Evolutionary conservation across 2,329 filamentous ascomycete genomes (phyloP).

Genomic region (Sporothrix phasma): DNA sequence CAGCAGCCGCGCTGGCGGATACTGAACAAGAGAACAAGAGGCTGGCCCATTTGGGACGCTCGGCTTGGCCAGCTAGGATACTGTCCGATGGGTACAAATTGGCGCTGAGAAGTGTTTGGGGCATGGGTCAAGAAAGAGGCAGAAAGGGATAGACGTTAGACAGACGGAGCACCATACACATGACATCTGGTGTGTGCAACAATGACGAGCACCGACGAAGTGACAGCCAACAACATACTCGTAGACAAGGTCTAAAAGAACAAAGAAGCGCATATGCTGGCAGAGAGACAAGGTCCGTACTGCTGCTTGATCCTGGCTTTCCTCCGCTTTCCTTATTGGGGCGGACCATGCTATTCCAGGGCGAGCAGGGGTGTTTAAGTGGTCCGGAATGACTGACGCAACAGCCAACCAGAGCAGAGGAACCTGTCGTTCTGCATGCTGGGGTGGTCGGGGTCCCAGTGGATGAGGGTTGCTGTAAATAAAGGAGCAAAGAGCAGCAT

Average conservation of each 20-base stretch:
- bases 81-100: neutral
- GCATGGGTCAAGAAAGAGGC: neutral
- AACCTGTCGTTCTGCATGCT: neutral
- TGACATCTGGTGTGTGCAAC: neutral
- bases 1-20: conserved; percentile 7
- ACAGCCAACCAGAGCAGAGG: conserved; percentile 6
- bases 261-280: too few relatives aligned
- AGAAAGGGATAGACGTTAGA: too few relatives aligned
- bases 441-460: neutral
- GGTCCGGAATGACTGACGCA: neutral
- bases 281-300: too few relatives aligned
- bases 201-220: neutral
- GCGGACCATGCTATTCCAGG: neutral
- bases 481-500: neutral
- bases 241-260: too few relatives aligned
- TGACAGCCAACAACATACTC: neutral
- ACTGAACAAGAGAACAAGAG: neutral
- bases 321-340: neutral
- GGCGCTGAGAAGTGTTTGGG: neutral
- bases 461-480: conserved; percentile 3
- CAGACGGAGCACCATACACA: neutral
- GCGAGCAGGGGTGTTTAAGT: conserved; percentile 5
- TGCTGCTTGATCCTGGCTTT: neutral
- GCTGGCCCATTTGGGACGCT: conserved; percentile 8
- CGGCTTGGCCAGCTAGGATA: neutral